Base-by-base conservation (phyloP, 1,284 basidiomycete species). In the Rhizoctonia solani region DNA sequence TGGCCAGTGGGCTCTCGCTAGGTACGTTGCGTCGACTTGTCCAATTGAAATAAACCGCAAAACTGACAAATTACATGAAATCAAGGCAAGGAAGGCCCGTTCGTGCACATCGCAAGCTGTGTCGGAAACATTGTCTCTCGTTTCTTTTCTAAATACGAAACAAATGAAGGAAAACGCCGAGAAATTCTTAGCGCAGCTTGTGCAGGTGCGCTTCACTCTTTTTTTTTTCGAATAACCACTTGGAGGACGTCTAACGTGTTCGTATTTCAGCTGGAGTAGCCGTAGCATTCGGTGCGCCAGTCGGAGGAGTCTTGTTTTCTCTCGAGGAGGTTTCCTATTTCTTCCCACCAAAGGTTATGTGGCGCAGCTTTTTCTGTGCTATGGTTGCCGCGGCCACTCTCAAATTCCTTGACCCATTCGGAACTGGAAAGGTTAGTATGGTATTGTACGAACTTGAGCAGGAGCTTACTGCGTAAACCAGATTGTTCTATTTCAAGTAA, bases 91-190 rank as follows among this genome's bases (percentile, higher is more conserved):
- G 96, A 98, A 79, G 96, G 96, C 0, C 96, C 95, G 0, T 92
- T 98, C 74, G 95, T 98, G 0, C 96, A 98, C 75, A 97, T 99
- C 69, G 93, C 93, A 1, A 90, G 90, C 61, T 98, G 95, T 77
- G 82, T 98, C 52, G 95, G 94, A 21, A 99, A 98, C 75, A 97
- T 99, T 69, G 84, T 95, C 69, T 95, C 93, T 72, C 85, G 96
- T 27, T 85, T 89, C 73, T 90, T 93, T 73, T 78, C 78, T 65
- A 98, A 98, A 78, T 95, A 95, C 74, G 93, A 98, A 77, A 90
- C 85, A 68, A 98, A 98, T 73, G 95, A 96, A 84, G 91, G 92
- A 11, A 98, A 98, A 76, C 83, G 94, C 41, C 86, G 95, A 54
- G 95, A 98, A 77, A 87, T 98, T 58, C 79, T 98, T 19, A 95